phyloP scores from a whole-genome alignment of 306 rosid species.

The Vigna mungo region DNA sequence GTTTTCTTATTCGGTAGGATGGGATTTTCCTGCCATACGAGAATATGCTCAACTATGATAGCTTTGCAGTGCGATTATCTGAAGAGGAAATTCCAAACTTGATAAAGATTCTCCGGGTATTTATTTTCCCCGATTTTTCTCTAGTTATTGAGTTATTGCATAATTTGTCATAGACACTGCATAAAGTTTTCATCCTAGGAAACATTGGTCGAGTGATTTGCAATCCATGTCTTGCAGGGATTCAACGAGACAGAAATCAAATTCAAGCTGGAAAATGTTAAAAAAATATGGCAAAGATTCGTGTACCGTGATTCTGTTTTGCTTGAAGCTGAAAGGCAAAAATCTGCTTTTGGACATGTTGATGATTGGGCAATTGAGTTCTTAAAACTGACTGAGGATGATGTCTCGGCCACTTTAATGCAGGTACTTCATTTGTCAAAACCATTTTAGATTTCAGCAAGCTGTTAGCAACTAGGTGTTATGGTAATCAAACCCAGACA shows the following conservation, averaged over 20 bases:
- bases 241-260: constrained; percentile 78
- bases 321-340: constrained; percentile 96
- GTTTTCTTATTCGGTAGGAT: constrained; percentile 61
- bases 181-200: constrained; percentile 12
- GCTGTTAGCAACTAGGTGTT: no score
- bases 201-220: constrained; percentile 43
- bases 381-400: constrained; percentile 67
- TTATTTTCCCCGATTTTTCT: neutral
- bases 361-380: constrained; percentile 79
- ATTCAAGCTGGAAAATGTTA: constrained; percentile 71
- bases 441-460: neutral
- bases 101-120: constrained; percentile 77
- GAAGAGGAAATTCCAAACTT: constrained; percentile 85
- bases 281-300: constrained; percentile 88
- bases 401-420: constrained; percentile 68
- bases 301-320: constrained; percentile 76
- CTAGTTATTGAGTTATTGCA: neutral
- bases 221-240: constrained; percentile 55
- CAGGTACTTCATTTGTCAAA: constrained; percentile 63
- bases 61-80: constrained; percentile 78
- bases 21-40: constrained; percentile 92
- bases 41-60: constrained; percentile 82
- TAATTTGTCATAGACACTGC: constrained; percentile 16
- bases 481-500: no score
- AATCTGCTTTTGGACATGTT: constrained; percentile 50